Evolutionary conservation across 345 rosid species (phyloP).

Genomic region (Cardamine occulta): DNA sequence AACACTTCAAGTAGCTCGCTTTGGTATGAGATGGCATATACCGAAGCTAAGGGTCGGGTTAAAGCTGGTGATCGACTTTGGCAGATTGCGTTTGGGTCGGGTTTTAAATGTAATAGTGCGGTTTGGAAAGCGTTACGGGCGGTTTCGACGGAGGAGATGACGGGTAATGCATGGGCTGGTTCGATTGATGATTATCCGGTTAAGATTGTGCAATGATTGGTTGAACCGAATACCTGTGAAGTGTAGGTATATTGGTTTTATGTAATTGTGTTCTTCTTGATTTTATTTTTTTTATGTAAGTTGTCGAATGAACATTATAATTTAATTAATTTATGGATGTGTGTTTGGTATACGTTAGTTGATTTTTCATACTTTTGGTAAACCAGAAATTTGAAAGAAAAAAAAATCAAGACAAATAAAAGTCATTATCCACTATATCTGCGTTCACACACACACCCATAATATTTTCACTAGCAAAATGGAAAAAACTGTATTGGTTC

Average conservation of each 20-base stretch:
- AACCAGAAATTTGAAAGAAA: conserved; percentile 24
- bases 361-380: conserved; percentile 30
- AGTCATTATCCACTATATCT: background rate
- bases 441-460: conserved; percentile 23
- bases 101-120: conserved; percentile 93
- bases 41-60: conserved; percentile 90
- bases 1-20: conserved; percentile 91
- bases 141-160: conserved; percentile 44
- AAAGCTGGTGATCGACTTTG: conserved; percentile 73
- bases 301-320: conserved; percentile 23
- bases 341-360: conserved; percentile 36
- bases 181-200: conserved; percentile 69
- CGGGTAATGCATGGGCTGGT: conserved; percentile 75
- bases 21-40: conserved; percentile 90
- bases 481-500: background rate
- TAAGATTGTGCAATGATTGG: conserved; percentile 43
- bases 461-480: background rate
- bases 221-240: conserved; percentile 15
- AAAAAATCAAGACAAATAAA: background rate
- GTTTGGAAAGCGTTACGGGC: conserved; percentile 81
- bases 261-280: conserved; percentile 26
- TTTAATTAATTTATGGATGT: conserved; percentile 40
- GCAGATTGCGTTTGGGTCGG: conserved; percentile 98
- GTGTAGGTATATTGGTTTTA: conserved; percentile 11
- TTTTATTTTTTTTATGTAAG: conserved; percentile 4